Base-by-base conservation (phyloP, 1,284 basidiomycete genomes). In the Moesziomyces sp. region DNA sequence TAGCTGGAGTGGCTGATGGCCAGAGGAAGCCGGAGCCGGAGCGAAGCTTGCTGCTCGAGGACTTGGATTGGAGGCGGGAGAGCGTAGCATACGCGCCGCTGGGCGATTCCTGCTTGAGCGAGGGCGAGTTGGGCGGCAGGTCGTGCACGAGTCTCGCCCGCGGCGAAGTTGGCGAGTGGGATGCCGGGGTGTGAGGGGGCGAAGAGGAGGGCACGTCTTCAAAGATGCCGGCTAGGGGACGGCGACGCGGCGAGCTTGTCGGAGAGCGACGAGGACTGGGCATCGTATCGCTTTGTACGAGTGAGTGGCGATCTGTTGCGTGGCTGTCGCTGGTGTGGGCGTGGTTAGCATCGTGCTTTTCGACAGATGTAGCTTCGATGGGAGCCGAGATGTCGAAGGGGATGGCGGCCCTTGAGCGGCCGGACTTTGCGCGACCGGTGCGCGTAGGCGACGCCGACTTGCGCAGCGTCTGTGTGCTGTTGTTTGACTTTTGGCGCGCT, bases 51-150 rank as follows among this genome's bases (percentile, higher is more conserved):
- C 30, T 45, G 14, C n/a, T 19, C 23, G 72, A 70, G 5, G 72
- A 58, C 24, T 64, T 69, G 21, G 55, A 58, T 23, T 70, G 72
- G 3, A 74, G 42, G 1, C 72, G 38, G 0, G 72, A 74, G 3
- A 74, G 55, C 9, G 72, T 74, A 0, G 72, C 67, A 38, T 74
- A 74, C 3, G 72, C 72, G 38, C 58, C 58, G 21, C 55, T 59
- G 45, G 71, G 60, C 19, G 59, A 63, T n/a, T 67, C 70, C 26
- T 58, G 48, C 10, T 44, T 48, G 40, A 65, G 47, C 3, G 63
- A 59, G 5, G 62, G 56, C 18, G 69, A 61, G 16, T 43, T n/a
- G 1, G 55, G 44, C 19, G 62, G 45, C 19, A 62, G 35, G 16
- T 72, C 55, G 26, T 46, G 55, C 10, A 55, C 38, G 9, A 56